Evolutionary conservation across 495 filamentous ascomycete genomes (phyloP).

Genomic region (Podospora didyma): DNA sequence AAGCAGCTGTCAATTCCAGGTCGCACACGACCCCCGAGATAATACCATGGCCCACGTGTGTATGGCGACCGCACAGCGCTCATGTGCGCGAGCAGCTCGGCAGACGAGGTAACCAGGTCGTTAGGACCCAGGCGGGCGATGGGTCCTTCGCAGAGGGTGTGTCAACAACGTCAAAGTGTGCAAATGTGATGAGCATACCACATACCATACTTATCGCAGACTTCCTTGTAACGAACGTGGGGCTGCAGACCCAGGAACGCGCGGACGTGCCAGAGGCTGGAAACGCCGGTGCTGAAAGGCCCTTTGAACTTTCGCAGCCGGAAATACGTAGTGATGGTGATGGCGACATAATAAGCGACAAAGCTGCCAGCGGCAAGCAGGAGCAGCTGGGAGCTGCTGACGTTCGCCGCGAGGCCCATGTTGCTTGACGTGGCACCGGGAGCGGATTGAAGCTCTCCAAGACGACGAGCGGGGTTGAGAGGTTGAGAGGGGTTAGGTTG

Average conservation of each 20-base stretch:
- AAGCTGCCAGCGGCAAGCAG: too few relatives aligned
- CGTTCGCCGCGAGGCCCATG: too few relatives aligned
- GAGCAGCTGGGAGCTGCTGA: too few relatives aligned
- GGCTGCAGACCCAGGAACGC: slow-evolving; percentile 7
- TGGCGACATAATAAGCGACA: background rate
- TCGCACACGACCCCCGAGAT: slow-evolving; percentile 34
- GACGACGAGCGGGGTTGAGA: too few relatives aligned
- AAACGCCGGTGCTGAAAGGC: slow-evolving; percentile 10
- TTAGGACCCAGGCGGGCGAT: slow-evolving; percentile 22
- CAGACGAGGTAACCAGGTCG: slow-evolving; percentile 31
- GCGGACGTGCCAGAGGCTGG: slow-evolving; percentile 5
- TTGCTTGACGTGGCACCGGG: too few relatives aligned
- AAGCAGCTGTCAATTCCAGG: slow-evolving; percentile 37
- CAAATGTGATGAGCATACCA: too few relatives aligned
- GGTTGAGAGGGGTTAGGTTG: too few relatives aligned
- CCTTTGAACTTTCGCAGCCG: slow-evolving; percentile 13
- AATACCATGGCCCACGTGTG: slow-evolving; percentile 37
- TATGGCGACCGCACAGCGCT: slow-evolving; percentile 32
- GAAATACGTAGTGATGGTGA: slow-evolving; percentile 10
- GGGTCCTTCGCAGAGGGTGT: slow-evolving; percentile 29
- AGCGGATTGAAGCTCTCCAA: too few relatives aligned
- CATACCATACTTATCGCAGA: slow-evolving; percentile 9
- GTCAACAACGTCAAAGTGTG: too few relatives aligned
- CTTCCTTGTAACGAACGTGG: slow-evolving; percentile 10
- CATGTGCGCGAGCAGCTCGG: slow-evolving; percentile 36